Evolutionary conservation across 1,284 basidiomycete species (phyloP).

Genomic region (Ceratobasidium sp.): DNA sequence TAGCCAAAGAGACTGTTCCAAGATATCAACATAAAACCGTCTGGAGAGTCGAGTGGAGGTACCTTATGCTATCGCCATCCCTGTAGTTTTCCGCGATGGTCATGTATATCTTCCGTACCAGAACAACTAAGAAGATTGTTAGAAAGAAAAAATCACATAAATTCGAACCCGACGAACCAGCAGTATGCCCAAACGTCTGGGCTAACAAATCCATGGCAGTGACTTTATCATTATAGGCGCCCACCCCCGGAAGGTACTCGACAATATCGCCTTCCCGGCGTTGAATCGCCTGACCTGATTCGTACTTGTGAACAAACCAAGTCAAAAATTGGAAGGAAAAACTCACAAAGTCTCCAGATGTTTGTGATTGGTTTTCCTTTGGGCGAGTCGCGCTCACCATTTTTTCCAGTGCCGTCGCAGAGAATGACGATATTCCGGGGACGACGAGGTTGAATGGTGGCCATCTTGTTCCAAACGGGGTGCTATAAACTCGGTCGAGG

Average conservation of each 20-base stretch:
- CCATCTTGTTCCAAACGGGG: not conserved
- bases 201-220: not conserved
- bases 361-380: not conserved
- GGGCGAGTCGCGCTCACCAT: not conserved
- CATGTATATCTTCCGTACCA: conserved; percentile 9
- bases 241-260: not conserved
- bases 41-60: not conserved
- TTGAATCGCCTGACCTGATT: not conserved
- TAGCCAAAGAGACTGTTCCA: conserved; percentile 32
- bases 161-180: not conserved
- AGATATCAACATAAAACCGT: not conserved
- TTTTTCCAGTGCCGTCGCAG: conserved; percentile 26
- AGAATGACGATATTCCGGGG: conserved; percentile 17
- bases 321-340: not conserved
- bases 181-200: conserved; percentile 9
- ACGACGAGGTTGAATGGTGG: not conserved
- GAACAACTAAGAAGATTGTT: not conserved
- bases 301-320: not conserved
- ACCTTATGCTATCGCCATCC: conserved; percentile 13
- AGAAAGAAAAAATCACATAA: not conserved
- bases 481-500: too few species aligned
- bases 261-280: not conserved
- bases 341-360: conserved; percentile 31
- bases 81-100: not conserved
- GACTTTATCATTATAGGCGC: not conserved